Conservation (phyloP, 768 basidiomycete genomes). For the Lactarius tabidus region DNA sequence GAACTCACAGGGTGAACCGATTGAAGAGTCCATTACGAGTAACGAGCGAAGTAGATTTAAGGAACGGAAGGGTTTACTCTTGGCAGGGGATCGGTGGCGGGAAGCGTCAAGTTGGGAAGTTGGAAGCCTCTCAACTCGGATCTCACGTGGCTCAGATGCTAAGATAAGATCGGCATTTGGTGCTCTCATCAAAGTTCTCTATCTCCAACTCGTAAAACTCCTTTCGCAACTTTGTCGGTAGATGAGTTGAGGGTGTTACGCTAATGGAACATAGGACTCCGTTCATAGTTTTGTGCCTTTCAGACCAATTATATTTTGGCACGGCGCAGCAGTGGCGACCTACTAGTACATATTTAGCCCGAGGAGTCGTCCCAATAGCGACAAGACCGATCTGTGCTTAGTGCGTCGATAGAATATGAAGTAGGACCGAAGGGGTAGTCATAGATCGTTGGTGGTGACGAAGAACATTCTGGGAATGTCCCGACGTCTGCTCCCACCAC, state of each 20-base stretch:
- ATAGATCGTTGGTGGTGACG: background rate
- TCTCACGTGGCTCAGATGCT: background rate
- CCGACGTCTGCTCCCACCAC: background rate
- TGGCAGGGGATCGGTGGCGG: background rate
- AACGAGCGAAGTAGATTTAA: constrained; percentile 5
- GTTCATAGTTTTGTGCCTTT: background rate
- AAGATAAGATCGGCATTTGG: background rate
- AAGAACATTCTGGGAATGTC: background rate
- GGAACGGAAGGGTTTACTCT: background rate
- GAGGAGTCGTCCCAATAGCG: background rate
- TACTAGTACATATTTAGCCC: background rate
- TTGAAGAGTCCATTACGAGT: constrained; percentile 2
- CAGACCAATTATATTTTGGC: background rate
- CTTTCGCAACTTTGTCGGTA: background rate
- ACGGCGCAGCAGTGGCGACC: no score
- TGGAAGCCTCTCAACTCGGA: background rate
- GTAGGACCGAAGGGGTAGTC: background rate
- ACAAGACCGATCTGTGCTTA: background rate
- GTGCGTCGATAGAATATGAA: background rate
- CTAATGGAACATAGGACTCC: background rate
- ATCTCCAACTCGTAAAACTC: background rate
- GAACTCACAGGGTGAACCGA: constrained; percentile 18
- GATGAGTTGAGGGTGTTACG: background rate
- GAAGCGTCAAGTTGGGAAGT: background rate
- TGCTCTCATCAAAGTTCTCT: no score